A percentile compares a stretch with the other conserved stretches of the same genome.
These are phyloP conservation scores for Areca catechu DNA, from an alignment of 176 grass and related monocot species.

Conservation along the genomic window DNA sequence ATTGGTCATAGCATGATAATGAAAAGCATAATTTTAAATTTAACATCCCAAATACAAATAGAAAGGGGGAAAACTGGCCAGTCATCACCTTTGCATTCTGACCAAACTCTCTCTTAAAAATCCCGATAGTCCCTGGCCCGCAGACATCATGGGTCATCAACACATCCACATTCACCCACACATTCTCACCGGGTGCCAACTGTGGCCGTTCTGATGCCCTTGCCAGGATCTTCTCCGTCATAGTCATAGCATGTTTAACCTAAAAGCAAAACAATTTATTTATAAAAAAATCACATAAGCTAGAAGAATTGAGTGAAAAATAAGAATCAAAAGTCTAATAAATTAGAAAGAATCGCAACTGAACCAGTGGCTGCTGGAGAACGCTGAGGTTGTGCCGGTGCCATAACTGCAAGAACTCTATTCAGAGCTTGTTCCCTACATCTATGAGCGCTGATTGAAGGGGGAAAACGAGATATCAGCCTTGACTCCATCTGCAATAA, in stretches of 20 bases:
- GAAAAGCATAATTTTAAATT: too few relatives aligned
- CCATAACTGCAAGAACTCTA: conserved; percentile 43
- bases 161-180: conserved; percentile 94
- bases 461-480: conserved; percentile 12
- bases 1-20: too few relatives aligned
- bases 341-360: conserved; percentile 24
- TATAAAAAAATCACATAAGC: too few relatives aligned
- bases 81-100: conserved; percentile 47
- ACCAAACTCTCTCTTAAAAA: conserved; percentile 90
- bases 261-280: conserved; percentile 8
- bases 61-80: not conserved
- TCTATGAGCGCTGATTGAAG: conserved; percentile 26
- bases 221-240: conserved; percentile 97
- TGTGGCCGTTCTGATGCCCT: conserved; percentile 58
- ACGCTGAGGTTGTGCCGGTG: conserved; percentile 40
- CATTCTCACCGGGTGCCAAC: conserved; percentile 84
- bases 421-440: conserved; percentile 17
- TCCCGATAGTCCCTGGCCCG: conserved; percentile 72
- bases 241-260: conserved; percentile 80
- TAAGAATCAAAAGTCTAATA: too few relatives aligned
- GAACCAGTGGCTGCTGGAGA: conserved; percentile 62
- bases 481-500: conserved; percentile 45
- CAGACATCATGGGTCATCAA: conserved; percentile 93
- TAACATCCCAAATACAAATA: too few relatives aligned
- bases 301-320: too few relatives aligned